These are phyloP conservation scores for Carpinus viminea DNA, from an alignment of 306 rosid genomes.

Conservation along the genomic window DNA sequence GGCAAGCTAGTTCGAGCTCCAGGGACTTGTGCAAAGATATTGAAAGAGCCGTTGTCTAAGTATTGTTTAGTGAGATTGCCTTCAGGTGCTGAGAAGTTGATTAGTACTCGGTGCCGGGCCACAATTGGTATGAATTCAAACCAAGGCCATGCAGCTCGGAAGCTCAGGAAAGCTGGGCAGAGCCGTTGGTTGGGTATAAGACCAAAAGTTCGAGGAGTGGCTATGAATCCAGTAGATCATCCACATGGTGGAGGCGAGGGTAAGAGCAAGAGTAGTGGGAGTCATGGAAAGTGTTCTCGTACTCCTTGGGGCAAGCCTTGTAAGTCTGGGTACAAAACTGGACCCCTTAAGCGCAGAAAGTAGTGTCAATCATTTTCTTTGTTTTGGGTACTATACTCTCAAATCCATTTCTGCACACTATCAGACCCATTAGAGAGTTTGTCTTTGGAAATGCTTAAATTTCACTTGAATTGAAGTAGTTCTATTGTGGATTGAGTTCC, in stretches of 20 bases:
- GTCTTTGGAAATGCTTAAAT: neutral
- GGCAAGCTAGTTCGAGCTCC: conserved; percentile 88
- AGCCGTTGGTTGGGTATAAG: conserved; percentile 78
- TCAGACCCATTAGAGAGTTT: neutral
- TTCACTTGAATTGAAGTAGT: neutral
- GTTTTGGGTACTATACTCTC: conserved; percentile 23
- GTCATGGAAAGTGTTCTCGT: conserved; percentile 50
- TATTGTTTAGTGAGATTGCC: conserved; percentile 68
- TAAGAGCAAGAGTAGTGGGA: conserved; percentile 73
- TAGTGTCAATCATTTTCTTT: conserved; percentile 22
- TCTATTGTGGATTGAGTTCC: neutral
- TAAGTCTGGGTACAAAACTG: conserved; percentile 80
- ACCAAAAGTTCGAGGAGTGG: conserved; percentile 83
- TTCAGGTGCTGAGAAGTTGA: conserved; percentile 63
- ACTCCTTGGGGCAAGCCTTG: conserved; percentile 90
- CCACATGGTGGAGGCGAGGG: conserved; percentile 97
- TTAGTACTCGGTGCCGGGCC: conserved; percentile 74
- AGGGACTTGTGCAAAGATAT: conserved; percentile 80
- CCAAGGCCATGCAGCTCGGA: conserved; percentile 61
- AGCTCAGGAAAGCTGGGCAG: conserved; percentile 83
- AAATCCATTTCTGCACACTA: neutral
- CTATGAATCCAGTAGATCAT: conserved; percentile 87
- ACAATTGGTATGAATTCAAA: conserved; percentile 78
- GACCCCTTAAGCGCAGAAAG: conserved; percentile 64
- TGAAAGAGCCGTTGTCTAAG: conserved; percentile 65